Evolutionary conservation across 345 rosid species (phyloP).

Genomic region (Citrus unshiu): DNA sequence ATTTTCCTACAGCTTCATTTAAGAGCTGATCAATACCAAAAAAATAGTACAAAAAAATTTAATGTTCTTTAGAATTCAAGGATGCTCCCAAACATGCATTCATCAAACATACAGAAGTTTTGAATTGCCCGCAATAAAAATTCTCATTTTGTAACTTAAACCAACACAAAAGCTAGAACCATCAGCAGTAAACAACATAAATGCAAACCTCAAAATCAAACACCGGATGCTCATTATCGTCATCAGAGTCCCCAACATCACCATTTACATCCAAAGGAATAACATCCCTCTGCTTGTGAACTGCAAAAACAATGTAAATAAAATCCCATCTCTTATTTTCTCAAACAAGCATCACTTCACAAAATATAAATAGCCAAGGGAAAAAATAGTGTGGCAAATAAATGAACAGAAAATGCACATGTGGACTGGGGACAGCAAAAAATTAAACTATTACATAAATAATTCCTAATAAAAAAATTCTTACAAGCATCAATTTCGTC

Average conservation of each 20-base stretch:
- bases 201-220: conserved; percentile 53
- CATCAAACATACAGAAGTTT: neutral
- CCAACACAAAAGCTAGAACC: neutral
- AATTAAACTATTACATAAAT: neutral
- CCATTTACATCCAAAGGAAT: conserved; percentile 62
- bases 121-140: neutral
- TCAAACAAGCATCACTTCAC: neutral
- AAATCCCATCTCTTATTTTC: neutral
- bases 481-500: conserved; percentile 77
- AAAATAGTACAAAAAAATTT: neutral
- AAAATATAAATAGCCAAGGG: neutral
- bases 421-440: neutral
- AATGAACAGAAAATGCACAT: neutral
- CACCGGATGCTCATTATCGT: conserved; percentile 70
- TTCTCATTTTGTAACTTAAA: neutral
- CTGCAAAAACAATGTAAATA: conserved; percentile 29
- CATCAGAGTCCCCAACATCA: conserved; percentile 61
- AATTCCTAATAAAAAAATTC: neutral
- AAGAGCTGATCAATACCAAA: neutral
- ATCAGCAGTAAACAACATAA: neutral
- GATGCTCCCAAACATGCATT: neutral
- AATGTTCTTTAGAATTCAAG: conserved; percentile 11
- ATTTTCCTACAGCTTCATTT: neutral
- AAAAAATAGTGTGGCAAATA: neutral
- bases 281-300: conserved; percentile 83